phyloP scores from a whole-genome alignment of 2,329 filamentous ascomycete species.

The Fusarium fujikuroi region DNA sequence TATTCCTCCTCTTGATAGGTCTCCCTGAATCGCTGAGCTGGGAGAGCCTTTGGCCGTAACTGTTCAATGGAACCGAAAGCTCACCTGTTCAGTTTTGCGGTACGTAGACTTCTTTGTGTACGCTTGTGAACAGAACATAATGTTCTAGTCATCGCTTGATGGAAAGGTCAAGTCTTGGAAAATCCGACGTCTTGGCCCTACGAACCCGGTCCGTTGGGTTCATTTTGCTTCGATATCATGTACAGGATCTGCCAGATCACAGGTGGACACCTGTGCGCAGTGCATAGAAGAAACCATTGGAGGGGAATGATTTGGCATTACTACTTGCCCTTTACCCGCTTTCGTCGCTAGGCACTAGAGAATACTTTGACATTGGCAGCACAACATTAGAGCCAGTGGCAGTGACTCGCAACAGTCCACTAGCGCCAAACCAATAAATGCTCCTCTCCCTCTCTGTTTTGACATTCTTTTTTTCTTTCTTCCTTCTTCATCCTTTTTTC shows the following conservation, averaged over 20 bases:
- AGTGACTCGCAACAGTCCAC: neutral
- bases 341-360: accelerated
- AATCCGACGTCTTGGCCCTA: neutral
- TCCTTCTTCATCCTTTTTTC: neutral
- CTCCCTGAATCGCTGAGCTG: neutral
- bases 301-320: neutral
- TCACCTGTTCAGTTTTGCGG: neutral
- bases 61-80: neutral
- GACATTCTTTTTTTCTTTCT: neutral
- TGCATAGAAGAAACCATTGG: neutral
- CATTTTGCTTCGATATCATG: neutral
- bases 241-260: neutral
- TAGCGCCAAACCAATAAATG: neutral
- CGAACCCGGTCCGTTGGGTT: too few relatives aligned
- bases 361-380: neutral
- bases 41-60: too few relatives aligned
- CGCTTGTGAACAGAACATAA: neutral
- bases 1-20: neutral
- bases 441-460: neutral
- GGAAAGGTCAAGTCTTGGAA: neutral
- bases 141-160: accelerated
- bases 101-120: neutral
- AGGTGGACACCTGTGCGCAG: accelerated
- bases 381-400: neutral
- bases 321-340: accelerated